Evolutionary conservation across 2,329 filamentous ascomycete species (phyloP).

Genomic region (Neophaeococcomyces mojaviensis): DNA sequence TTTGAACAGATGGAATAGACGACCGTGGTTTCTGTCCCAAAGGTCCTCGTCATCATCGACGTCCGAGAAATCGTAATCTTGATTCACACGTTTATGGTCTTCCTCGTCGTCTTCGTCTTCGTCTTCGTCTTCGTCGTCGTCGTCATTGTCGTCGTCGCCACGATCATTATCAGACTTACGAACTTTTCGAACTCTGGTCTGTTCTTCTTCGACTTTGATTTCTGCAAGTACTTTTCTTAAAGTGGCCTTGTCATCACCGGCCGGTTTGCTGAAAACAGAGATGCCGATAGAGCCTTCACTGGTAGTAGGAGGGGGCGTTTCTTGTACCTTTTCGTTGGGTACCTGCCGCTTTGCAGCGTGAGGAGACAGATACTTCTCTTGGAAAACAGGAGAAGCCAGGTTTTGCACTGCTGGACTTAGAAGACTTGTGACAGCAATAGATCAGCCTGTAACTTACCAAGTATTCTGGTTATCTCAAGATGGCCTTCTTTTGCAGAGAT

Average conservation of each 20-base stretch:
- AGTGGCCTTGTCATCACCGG: too few relatives aligned
- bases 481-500: not conserved
- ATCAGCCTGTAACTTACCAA: not conserved
- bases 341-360: not conserved
- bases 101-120: not conserved
- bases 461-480: not conserved
- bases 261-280: too few relatives aligned
- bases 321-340: too few relatives aligned
- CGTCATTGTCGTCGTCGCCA: not conserved
- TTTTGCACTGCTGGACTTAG: not conserved
- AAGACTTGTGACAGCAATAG: not conserved
- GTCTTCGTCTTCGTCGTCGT: not conserved
- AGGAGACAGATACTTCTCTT: not conserved
- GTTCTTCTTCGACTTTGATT: not conserved
- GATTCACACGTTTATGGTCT: not conserved
- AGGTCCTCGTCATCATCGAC: not conserved
- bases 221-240: not conserved
- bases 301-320: too few relatives aligned
- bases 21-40: too few relatives aligned
- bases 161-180: too few relatives aligned
- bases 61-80: not conserved
- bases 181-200: too few relatives aligned
- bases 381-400: not conserved
- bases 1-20: too few relatives aligned
- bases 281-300: too few relatives aligned